Evolutionary conservation across 2,329 filamentous ascomycete genomes (phyloP), one percentile per base, ranked within the genome.

Genomic region (Botryotinia calthae): DNA sequence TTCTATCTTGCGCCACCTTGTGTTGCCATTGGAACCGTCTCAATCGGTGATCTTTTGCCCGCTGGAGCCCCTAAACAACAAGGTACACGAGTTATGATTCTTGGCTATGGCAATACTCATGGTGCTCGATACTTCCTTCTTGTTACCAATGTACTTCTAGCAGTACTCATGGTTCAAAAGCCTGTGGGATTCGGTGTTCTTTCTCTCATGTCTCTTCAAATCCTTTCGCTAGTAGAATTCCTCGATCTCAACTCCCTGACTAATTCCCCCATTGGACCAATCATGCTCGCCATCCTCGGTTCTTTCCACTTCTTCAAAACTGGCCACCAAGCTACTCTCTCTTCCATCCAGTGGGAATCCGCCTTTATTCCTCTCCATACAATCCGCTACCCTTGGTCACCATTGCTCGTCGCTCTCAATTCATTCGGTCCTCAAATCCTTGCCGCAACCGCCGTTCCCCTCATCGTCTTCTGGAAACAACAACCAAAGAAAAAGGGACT

Each of bases 271-370:
- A 92, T 98, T 78, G 95, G 94, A 0, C 95, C 96, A 31, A 85
- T 96, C 56, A 87, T 97, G 75, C 88, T 98, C 40, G 95, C 90
- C 18, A 84, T 98, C n/a, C 88, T 99, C 0, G 96, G 95, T 74
- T 94, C 92, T 79, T 97, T 95, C 82, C 91, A 98, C 84, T 99
- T 91, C 85, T 99, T 99, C 89, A 98, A 97, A 81, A 99, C 96
- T 0, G 96, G 96, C 74, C 96, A 99, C 82, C 95, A 98, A 83
- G 95, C 95, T 20, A 92, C 90, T 0, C 87, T 97, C 37, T 88
- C 91, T 77, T 93, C 90, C 76, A 95, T 99, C 79, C 96, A 99
- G 80, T 99, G 96, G 96, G 96, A 99, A 83, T 89, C 89, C 31
- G 95, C 94, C 4, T 99, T 99, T 83, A 93, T 99, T 76, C 93